A percentile compares a stretch with the other conserved stretches of the same genome.
phyloP scores from a whole-genome alignment of 2,329 filamentous ascomycete species.

The Bipolaris cookei region DNA sequence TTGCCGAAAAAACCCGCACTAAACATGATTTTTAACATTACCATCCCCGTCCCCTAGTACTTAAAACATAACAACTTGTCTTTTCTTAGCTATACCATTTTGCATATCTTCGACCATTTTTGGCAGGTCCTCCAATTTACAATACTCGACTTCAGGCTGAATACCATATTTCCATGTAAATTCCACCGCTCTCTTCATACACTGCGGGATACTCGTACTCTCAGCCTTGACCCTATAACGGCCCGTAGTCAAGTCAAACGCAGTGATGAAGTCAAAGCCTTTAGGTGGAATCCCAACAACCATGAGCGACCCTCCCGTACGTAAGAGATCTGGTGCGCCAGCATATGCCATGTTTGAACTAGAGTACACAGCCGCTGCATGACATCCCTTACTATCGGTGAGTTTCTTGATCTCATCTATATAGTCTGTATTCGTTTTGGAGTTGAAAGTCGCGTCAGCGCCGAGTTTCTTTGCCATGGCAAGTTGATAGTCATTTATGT shows the following conservation, averaged over 20 bases:
- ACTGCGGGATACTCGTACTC: conserved; percentile 52
- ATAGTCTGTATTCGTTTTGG: conserved; percentile 49
- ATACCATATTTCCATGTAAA: conserved; percentile 54
- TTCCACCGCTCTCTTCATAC: conserved; percentile 54
- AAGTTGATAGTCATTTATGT: conserved; percentile 54
- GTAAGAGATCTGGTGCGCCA: conserved; percentile 46
- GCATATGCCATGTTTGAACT: conserved; percentile 49
- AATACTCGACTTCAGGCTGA: conserved; percentile 50
- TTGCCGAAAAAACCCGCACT: no score
- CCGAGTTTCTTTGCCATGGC: conserved; percentile 50
- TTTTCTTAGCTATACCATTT: conserved; percentile 46
- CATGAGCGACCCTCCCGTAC: conserved; percentile 52
- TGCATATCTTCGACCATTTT: conserved; percentile 51
- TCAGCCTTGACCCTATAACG: conserved; percentile 53
- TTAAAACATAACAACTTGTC: conserved; percentile 48
- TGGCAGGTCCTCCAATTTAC: conserved; percentile 50
- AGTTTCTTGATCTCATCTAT: conserved; percentile 51
- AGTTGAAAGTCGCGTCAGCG: conserved; percentile 54
- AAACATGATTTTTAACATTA: no score
- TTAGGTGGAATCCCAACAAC: conserved; percentile 52
- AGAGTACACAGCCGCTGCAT: conserved; percentile 54
- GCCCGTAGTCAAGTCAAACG: conserved; percentile 52
- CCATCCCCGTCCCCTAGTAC: no score
- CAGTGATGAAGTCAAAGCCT: conserved; percentile 46
- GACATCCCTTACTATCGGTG: conserved; percentile 49